Evolutionary conservation across 352 stramenopile genomes (phyloP).

Genomic region (Achlya hypogyna): DNA sequence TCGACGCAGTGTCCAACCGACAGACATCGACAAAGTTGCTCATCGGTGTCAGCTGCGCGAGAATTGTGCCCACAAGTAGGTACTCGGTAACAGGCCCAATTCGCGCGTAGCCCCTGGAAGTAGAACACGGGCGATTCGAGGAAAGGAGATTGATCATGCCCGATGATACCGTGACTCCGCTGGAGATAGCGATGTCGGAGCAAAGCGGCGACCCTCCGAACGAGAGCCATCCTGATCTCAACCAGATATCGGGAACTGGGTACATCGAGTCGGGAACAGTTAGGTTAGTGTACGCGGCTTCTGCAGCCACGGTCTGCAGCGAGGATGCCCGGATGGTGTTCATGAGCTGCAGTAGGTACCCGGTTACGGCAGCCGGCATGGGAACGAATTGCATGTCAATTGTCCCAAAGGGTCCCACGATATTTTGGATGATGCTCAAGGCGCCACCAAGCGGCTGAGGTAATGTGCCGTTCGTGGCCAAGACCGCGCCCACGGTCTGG

Average conservation of each 20-base stretch:
- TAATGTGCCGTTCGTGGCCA: background rate
- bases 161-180: background rate
- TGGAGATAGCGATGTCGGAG: background rate
- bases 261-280: background rate
- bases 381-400: background rate
- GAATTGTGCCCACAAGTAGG: background rate
- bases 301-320: background rate
- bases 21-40: background rate
- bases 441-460: background rate
- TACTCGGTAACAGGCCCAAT: background rate
- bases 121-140: background rate
- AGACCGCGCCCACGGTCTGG: background rate
- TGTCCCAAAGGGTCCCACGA: background rate
- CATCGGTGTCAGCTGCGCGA: background rate
- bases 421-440: background rate
- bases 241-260: background rate
- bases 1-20: background rate
- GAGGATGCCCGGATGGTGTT: background rate
- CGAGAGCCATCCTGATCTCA: background rate
- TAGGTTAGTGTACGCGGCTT: background rate
- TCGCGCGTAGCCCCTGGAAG: background rate
- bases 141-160: background rate
- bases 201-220: background rate
- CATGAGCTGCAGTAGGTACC: background rate
- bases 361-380: background rate